Evolutionary conservation across 108 stramenopile genomes (phyloP).

Genomic region (Aurantiochytrium sp.): DNA sequence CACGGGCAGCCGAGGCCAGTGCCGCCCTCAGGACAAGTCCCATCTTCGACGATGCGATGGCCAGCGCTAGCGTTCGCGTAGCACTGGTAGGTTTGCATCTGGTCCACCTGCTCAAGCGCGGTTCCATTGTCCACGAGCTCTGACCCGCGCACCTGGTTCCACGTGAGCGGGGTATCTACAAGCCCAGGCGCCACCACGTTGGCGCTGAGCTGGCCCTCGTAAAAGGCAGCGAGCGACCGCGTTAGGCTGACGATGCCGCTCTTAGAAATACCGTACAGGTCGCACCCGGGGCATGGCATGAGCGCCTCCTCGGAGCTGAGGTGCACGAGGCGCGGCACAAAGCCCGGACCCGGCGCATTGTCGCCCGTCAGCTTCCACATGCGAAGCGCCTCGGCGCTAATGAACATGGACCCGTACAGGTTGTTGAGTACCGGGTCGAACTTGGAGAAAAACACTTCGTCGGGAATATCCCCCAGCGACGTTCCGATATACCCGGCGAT

Average conservation of each 20-base stretch:
- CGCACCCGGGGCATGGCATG: slow-evolving; percentile 24
- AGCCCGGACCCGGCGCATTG: neutral
- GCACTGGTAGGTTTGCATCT: slow-evolving; percentile 27
- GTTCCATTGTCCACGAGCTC: neutral
- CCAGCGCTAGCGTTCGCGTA: neutral
- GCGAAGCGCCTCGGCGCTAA: neutral
- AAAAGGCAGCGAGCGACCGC: neutral
- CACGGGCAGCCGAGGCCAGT: slow-evolving; percentile 22
- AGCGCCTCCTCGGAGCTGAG: slow-evolving; percentile 7
- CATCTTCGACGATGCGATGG: neutral
- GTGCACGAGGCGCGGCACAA: neutral
- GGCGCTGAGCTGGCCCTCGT: neutral
- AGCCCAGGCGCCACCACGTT: neutral
- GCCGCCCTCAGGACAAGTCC: neutral
- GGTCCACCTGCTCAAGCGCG: neutral
- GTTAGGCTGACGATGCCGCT: slow-evolving; percentile 6
- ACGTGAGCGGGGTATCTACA: slow-evolving; percentile 4
- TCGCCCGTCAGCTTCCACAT: neutral
- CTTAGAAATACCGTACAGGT: slow-evolving; percentile 15
- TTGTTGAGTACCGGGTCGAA: neutral
- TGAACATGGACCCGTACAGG: slow-evolving; percentile 2
- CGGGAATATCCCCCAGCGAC: neutral
- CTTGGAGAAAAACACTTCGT: neutral
- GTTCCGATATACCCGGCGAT: neutral
- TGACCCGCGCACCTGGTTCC: slow-evolving; percentile 22